Base-by-base conservation (phyloP, 2,329 filamentous ascomycete genomes). In the Ophiosphaerella narmari region DNA sequence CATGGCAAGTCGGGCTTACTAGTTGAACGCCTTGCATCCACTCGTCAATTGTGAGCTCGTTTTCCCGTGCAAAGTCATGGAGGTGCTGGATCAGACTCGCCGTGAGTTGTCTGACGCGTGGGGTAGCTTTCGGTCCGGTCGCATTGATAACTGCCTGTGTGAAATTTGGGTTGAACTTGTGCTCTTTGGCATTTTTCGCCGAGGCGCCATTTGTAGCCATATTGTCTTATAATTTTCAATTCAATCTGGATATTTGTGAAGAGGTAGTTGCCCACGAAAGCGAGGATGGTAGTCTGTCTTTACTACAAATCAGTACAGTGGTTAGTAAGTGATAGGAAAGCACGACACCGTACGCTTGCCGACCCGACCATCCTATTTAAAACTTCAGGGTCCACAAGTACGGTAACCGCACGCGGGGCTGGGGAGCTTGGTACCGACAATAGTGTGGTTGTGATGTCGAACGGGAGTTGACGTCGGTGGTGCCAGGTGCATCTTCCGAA, bases 21-120 rank as follows among this genome's bases (percentile, higher is more conserved):
- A 88, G 89, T 67, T 88, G 80, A 37, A 91, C 85, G 43, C 87
- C 88, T 7, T 82, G 72, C 76, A 90, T 82, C 88, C 88, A 91
- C 73, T 92, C 89, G 46, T 89, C 88, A n/a, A 85, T 80, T 4
- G 85, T 90, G 43, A 91, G 82, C 74, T 91, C 87, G 63, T 89
- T 84, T 65, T 91, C 89, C 49, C 88, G 83, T 51, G 85, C 82
- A 71, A 91, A 91, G 73, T 91, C 87, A 77, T 92, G 89, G 48
- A 92, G 78, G 75, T 91, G 88, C 47, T 77, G 79, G 71, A 91
- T 85, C 60, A 91, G 74, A 29, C 83, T 78, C 46, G 79, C 74
- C 54, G 91, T 77, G 60, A 91, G 78, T 60, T 84, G 77, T 51
- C 86, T 80, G 62, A 86, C 80, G 49, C 89, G 80, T 47, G 87